Percentiles rank a stretch among this genome's conserved stretches.
Conservation (phyloP, 2,329 filamentous ascomycete genomes). For the Colletotrichum godetiae region DNA sequence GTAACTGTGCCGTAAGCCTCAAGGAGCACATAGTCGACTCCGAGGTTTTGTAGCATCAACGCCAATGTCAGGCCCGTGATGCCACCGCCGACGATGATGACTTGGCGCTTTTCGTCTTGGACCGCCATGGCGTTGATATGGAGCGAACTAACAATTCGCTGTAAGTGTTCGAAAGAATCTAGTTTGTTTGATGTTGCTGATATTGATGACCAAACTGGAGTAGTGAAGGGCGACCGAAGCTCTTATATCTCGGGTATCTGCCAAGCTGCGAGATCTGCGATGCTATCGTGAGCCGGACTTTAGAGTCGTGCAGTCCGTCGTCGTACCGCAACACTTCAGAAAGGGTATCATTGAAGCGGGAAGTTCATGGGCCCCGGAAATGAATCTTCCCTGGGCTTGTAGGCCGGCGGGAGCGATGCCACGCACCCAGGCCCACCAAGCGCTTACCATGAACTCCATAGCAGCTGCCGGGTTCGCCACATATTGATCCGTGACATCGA, state of each 20-base stretch:
- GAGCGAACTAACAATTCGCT: neutral
- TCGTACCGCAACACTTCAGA: neutral
- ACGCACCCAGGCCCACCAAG: neutral
- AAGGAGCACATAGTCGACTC: conserved; percentile 61
- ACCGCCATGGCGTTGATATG: neutral
- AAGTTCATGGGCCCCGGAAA: conserved; percentile 2
- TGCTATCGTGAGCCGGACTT: neutral
- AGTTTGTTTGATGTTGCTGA: neutral
- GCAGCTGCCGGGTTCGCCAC: neutral
- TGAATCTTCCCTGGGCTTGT: neutral
- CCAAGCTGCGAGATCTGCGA: too few relatives aligned
- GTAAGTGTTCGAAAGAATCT: neutral
- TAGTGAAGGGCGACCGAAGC: neutral
- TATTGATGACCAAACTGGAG: neutral
- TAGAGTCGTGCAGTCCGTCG: neutral
- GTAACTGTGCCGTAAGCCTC: conserved; percentile 55
- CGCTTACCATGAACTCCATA: neutral
- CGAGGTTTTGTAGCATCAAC: conserved; percentile 53
- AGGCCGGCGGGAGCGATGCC: too few relatives aligned
- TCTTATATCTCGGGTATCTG: neutral
- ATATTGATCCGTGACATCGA: neutral
- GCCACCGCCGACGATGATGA: conserved; percentile 40
- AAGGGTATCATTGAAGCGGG: neutral
- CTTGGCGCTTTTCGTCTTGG: conserved; percentile 13
- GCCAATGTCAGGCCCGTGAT: conserved; percentile 40